Percentiles rank a stretch among this genome's conserved stretches.
Evolutionary conservation across 2,329 filamentous ascomycete genomes (phyloP).

Genomic region (Reticulascus tulasneorum): DNA sequence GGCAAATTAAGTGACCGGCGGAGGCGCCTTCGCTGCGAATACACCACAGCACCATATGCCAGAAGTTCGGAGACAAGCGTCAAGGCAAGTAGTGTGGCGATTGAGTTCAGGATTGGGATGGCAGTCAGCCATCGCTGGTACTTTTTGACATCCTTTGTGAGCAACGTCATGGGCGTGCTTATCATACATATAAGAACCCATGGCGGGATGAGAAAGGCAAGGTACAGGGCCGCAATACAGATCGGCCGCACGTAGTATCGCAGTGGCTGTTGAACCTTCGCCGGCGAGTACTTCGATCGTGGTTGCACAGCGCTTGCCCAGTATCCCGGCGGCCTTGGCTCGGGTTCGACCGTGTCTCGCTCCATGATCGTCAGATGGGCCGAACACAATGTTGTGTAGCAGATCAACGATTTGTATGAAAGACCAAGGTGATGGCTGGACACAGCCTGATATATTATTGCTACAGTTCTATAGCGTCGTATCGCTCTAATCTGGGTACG

Average conservation of each 20-base stretch:
- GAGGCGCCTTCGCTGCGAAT: conserved; percentile 6
- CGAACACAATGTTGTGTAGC: too few relatives aligned
- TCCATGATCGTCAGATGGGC: too few relatives aligned
- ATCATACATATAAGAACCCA: conserved; percentile 10
- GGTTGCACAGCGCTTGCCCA: too few relatives aligned
- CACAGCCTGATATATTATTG: too few relatives aligned
- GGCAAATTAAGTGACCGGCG: conserved; percentile 9
- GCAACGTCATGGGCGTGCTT: conserved; percentile 4
- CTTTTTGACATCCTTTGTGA: conserved; percentile 7
- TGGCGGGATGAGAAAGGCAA: conserved; percentile 8
- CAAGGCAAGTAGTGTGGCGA: conserved; percentile 11
- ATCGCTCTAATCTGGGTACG: too few relatives aligned
- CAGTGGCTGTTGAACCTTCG: conserved; percentile 8
- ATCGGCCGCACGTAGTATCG: conserved; percentile 8
- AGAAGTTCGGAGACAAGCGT: conserved; percentile 10
- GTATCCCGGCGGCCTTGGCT: too few relatives aligned
- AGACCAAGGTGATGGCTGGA: too few relatives aligned
- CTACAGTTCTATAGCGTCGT: too few relatives aligned
- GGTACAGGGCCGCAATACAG: conserved; percentile 8
- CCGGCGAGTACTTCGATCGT: conserved; percentile 7
- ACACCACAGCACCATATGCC: conserved; percentile 11
- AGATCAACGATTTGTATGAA: too few relatives aligned
- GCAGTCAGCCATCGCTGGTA: conserved; percentile 8
- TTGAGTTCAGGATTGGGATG: conserved; percentile 6
- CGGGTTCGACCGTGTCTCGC: too few relatives aligned